Conservation (phyloP, 345 rosid genomes). For the Rhizophora apiculata region DNA sequence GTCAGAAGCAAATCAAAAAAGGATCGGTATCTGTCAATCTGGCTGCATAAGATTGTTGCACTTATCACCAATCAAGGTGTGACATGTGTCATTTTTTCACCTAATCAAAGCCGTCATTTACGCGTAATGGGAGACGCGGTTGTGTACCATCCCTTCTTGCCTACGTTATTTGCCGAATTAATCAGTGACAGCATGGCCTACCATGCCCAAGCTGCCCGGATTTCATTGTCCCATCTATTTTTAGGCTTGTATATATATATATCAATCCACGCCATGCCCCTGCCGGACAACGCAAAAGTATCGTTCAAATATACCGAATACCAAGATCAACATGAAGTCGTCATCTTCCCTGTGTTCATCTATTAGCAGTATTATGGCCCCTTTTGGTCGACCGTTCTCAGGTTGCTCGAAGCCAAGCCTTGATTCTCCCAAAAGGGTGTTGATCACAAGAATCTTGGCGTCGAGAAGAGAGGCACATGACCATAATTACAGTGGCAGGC, state of each 20-base stretch:
- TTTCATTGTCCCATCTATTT: no score
- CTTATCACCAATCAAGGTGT: no score
- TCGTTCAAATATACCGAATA: background rate
- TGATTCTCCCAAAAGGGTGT: background rate
- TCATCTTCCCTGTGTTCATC: conserved; percentile 11
- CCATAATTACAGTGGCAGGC: conserved; percentile 25
- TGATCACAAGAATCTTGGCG: background rate
- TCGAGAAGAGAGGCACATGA: conserved; percentile 5
- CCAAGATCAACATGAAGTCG: conserved; percentile 10
- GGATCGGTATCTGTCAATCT: no score
- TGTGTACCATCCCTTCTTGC: background rate
- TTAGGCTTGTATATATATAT: no score
- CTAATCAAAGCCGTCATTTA: background rate
- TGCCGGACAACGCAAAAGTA: no score
- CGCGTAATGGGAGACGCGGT: conserved; percentile 7
- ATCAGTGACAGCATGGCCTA: background rate
- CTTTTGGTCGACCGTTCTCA: background rate
- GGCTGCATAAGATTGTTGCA: no score
- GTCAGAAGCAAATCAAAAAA: no score
- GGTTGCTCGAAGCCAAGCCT: conserved; percentile 2
- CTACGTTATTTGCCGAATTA: background rate
- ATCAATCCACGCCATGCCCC: no score
- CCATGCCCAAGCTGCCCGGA: background rate
- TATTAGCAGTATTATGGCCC: no score
- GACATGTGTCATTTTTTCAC: background rate